Evolutionary conservation across 2,329 filamentous ascomycete genomes (phyloP).

Genomic region (Falciphora oryzae): DNA sequence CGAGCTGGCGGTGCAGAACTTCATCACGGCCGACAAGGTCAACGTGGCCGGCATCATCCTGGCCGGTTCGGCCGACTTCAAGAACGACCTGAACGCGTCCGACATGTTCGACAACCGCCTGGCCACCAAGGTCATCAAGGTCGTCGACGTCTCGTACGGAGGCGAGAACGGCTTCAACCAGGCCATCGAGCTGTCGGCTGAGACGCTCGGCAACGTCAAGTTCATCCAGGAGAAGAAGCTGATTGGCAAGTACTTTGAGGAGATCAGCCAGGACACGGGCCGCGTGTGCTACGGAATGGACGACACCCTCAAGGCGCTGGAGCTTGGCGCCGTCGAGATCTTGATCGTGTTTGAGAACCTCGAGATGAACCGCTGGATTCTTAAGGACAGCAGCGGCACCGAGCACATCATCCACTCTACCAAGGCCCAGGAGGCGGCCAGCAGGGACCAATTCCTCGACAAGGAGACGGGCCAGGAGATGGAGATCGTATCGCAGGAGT

Average conservation of each 20-base stretch:
- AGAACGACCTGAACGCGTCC: constrained; percentile 96
- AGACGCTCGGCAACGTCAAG: constrained; percentile 98
- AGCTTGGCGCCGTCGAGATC: constrained; percentile 89
- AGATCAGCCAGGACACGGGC: constrained; percentile 96
- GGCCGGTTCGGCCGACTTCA: constrained; percentile 97
- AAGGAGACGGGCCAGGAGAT: constrained; percentile 95
- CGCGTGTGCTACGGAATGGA: constrained; percentile 98
- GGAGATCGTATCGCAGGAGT: constrained; percentile 81
- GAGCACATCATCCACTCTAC: constrained; percentile 81
- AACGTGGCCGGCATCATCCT: constrained; percentile 95
- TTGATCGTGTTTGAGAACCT: constrained; percentile 97
- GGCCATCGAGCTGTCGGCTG: constrained; percentile 89
- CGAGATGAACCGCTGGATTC: constrained; percentile 84
- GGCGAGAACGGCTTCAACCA: constrained; percentile 99
- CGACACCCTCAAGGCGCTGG: constrained; percentile 93
- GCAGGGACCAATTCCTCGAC: constrained; percentile 86
- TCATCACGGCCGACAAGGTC: constrained; percentile 96
- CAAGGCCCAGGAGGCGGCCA: constrained; percentile 69
- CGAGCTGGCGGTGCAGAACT: constrained; percentile 96
- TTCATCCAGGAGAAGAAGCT: constrained; percentile 99
- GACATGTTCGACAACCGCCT: constrained; percentile 95
- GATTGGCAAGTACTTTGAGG: constrained; percentile 97
- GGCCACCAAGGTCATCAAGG: constrained; percentile 94
- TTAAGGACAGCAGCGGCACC: constrained; percentile 70
- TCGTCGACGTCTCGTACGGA: constrained; percentile 97